Conservation (phyloP, 2,329 filamentous ascomycete genomes). For the Basipetospora sp. region DNA sequence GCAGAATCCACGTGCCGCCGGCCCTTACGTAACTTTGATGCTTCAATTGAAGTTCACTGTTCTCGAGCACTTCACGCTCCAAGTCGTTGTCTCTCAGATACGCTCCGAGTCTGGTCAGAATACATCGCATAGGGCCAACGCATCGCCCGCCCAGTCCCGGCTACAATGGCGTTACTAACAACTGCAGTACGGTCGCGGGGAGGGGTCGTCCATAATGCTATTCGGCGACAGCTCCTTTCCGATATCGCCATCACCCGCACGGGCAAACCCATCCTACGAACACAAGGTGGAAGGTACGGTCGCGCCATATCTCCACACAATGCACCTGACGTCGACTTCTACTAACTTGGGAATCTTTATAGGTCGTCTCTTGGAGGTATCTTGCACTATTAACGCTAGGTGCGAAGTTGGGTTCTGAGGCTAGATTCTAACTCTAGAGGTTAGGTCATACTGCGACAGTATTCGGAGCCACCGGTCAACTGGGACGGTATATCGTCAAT, state of each 20-base stretch:
- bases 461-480: constrained; percentile 89
- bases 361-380: constrained; percentile 83
- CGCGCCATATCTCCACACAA: not conserved
- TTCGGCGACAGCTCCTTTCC: constrained; percentile 44
- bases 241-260: constrained; percentile 90
- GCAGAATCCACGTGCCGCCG: too few relatives aligned
- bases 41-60: too few relatives aligned
- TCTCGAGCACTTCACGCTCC: too few relatives aligned
- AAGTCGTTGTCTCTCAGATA: too few relatives aligned
- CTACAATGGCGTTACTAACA: constrained; percentile 41
- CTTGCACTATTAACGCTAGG: too few relatives aligned
- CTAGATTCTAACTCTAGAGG: constrained; percentile 7
- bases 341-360: constrained; percentile 15
- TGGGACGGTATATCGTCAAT: constrained; percentile 96
- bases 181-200: constrained; percentile 40
- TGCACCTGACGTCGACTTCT: too few relatives aligned
- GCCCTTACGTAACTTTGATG: too few relatives aligned
- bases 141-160: constrained; percentile 5
- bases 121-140: constrained; percentile 10
- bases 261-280: constrained; percentile 83
- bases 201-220: constrained; percentile 29
- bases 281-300: constrained; percentile 74
- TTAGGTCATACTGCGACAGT: constrained; percentile 89
- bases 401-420: too few relatives aligned
- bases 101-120: not conserved